Percentiles rank a stretch among this genome's conserved stretches.
phyloP scores from a whole-genome alignment of 345 rosid species.

The Arabis alpina region DNA sequence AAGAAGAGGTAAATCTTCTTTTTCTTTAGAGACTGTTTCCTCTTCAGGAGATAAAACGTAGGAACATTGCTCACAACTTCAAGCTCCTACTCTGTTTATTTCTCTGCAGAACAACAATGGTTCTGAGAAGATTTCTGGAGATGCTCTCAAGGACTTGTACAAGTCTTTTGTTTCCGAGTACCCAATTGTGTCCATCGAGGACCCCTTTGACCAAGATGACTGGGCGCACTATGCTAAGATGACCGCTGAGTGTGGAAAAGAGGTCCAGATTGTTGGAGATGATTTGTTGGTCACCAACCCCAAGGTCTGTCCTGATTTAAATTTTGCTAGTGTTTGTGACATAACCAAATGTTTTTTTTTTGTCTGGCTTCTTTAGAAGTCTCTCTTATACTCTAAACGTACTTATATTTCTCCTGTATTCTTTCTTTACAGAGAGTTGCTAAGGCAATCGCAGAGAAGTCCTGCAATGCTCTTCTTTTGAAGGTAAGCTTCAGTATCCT shows the following conservation, averaged over 20 bases:
- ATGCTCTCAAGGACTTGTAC: conserved; percentile 81
- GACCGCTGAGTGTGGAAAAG: conserved; percentile 74
- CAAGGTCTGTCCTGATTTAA: conserved; percentile 51
- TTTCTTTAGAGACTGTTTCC: background rate
- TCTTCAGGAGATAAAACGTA: background rate
- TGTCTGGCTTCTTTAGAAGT: background rate
- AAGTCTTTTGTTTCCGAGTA: conserved; percentile 84
- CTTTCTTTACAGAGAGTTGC: conserved; percentile 71
- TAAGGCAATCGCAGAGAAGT: conserved; percentile 81
- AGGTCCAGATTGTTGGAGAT: conserved; percentile 94
- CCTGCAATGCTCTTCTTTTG: conserved; percentile 95
- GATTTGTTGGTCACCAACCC: conserved; percentile 98
- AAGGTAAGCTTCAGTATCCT: conserved; percentile 55
- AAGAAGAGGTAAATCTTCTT: conserved; percentile 60
- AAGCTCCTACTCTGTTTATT: conserved; percentile 7
- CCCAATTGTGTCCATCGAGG: conserved; percentile 96
- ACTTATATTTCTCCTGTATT: conserved; percentile 1
- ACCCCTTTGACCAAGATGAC: conserved; percentile 99
- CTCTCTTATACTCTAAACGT: conserved; percentile 12
- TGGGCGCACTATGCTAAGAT: conserved; percentile 87
- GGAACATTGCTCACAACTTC: background rate
- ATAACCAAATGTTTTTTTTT: background rate
- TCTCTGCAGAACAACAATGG: conserved; percentile 76
- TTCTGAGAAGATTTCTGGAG: conserved; percentile 86
- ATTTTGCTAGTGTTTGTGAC: conserved; percentile 6